Evolutionary conservation across 306 rosid species (phyloP), one percentile per base, ranked within the genome.

Genomic region (Dalbergia cultrata): DNA sequence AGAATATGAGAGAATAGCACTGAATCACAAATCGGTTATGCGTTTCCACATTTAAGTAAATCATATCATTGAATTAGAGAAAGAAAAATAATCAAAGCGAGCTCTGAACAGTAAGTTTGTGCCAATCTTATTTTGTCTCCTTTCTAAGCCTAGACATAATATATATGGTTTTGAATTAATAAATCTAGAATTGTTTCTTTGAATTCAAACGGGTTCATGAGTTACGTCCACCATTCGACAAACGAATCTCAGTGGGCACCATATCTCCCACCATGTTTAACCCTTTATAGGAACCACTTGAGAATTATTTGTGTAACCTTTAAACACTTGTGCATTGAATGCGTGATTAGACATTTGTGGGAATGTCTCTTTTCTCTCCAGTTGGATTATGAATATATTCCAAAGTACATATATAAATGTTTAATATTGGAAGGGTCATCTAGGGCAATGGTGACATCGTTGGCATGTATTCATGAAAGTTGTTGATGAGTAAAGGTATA

Each of bases 201-300:
- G 19, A 43, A 60, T 52, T 70, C 7, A 41, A 68, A 35, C 7
- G 4, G 16, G 41, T 58, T 76, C 54, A 49, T 11, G 18, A 58
- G 21, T 56, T 62, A 39, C 7, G 47, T 18, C 74, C 80, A 81
- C 85, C 72, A 80, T 44, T 45, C 14, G 67, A 64, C 69, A 79
- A 58, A 53, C 80, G 86, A 87, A 89, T 72, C 79, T 67, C 0
- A 39, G 74, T 71, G 85, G 86, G 82, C 52, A 59, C 74, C 74
- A 71, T 56, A 72, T 53, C 75, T 77, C 74, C 86, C 89, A 86
- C 81, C 81, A 49, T 17, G 9, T n/a, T 47, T 65, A 12, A 37
- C 61, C 74, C 41, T 74, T 78, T 77, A 54, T 14, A 33, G 61
- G 74, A 45, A 79, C 70, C 76, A 26, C 66, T 26, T 68, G 26